Base-by-base conservation (phyloP, 73 alveolate genomes). In the Halteria grandinella region DNA sequence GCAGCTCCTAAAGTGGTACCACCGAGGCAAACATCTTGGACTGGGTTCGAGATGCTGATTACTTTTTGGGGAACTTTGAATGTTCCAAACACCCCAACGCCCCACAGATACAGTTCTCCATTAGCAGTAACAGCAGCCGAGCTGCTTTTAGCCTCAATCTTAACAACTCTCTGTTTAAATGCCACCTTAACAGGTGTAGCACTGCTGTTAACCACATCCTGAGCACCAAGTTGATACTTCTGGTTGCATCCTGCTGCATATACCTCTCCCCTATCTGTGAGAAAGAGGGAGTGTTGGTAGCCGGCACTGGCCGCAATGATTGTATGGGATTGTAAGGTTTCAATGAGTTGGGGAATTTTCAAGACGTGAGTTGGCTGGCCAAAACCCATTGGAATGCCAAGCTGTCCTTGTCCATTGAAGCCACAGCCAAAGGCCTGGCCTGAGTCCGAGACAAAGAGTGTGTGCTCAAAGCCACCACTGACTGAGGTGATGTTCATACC, bases 81-180 rank as follows among this genome's bases (percentile, higher is more conserved):
- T 23, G 47, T 7, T n/a, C 91, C 91, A 21, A 81, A 55, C 7
- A 40, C 53, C 0, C 78, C 66, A 14, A 12, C 31, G 2, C 92
- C 92, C 92, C 92, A 83, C 6, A 83, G 59, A 27, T 40, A 60
- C n/a, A 83, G 36, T 20, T 75, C 71, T 1, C 85, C 92, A 23
- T 29, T 21, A 4, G 23, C 15, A 34, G 69, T 70, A 2, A 70
- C 25, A 8, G 72, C 70, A 25, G 83, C 83, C 1, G 83, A 70
- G n/a, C 23, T 15, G n/a, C 29, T 25, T 8, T 21, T 33, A 23
- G 83, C 83, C 28, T 32, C 57, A 1, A 70, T 27, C 47, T 70
- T 50, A 7, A 1, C 15, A n/a, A n/a, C n/a, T n/a, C n/a, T n/a
- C n/a, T n/a, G n/a, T n/a, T n/a, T n/a, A n/a, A n/a, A n/a, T n/a